These are phyloP conservation scores for Ilyonectria robusta DNA, from an alignment of 2,329 filamentous ascomycete species.

Conservation along the genomic window DNA sequence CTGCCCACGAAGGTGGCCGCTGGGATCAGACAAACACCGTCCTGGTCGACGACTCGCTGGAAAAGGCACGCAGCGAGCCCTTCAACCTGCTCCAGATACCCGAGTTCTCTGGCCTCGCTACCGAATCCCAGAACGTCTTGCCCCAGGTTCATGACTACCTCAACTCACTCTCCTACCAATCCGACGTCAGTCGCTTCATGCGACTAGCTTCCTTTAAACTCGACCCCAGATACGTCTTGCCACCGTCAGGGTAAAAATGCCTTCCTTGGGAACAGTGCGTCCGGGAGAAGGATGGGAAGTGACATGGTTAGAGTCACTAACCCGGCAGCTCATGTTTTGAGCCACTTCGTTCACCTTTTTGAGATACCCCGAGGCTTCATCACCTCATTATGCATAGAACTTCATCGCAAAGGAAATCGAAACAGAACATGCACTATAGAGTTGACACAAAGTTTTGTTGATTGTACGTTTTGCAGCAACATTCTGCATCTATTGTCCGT, in stretches of 20 bases:
- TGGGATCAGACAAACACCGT: slow-evolving; percentile 93
- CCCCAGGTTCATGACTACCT: slow-evolving; percentile 74
- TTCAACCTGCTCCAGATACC: slow-evolving; percentile 86
- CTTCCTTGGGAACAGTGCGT: not conserved
- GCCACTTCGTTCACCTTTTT: not conserved
- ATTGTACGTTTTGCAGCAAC: slow-evolving; percentile 25
- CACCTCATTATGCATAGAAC: slow-evolving; percentile 28
- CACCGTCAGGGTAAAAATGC: not conserved
- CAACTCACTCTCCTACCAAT: slow-evolving; percentile 66
- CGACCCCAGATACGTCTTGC: slow-evolving; percentile 46
- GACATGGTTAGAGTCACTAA: not conserved
- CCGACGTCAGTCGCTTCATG: slow-evolving; percentile 75
- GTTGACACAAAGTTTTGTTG: not conserved
- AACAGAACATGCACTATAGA: not conserved
- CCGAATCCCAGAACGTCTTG: slow-evolving; percentile 62
- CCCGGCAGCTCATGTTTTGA: not conserved
- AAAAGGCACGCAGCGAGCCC: slow-evolving; percentile 88
- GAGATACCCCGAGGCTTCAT: slow-evolving; percentile 37
- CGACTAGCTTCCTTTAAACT: slow-evolving; percentile 64
- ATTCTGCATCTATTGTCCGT: slow-evolving; percentile 40
- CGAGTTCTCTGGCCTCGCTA: slow-evolving; percentile 73
- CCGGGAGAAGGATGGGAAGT: not conserved
- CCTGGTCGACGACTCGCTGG: slow-evolving; percentile 85
- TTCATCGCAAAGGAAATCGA: not conserved
- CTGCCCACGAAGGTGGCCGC: slow-evolving; percentile 51